phyloP scores from a whole-genome alignment of 176 grass and related monocot genomes.

The Carex scoparia region DNA sequence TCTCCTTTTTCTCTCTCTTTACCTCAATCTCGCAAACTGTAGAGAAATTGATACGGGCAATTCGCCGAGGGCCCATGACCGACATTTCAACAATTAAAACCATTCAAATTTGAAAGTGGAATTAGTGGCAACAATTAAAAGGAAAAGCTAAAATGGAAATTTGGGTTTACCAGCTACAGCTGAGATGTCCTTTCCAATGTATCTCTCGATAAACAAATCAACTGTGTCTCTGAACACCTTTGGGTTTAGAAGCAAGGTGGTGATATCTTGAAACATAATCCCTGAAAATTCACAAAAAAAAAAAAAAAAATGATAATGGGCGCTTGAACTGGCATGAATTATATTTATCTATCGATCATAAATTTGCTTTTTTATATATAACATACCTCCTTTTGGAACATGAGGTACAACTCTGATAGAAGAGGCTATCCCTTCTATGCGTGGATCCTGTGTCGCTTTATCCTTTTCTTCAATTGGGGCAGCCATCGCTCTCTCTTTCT shows the following conservation, averaged over 20 bases:
- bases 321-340: not conserved
- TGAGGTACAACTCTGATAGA: conserved; percentile 90
- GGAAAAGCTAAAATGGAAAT: not conserved
- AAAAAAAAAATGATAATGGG: not conserved
- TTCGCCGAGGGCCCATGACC: not conserved
- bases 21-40: not conserved
- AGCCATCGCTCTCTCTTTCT: conserved; percentile 6
- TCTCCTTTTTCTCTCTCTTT: not conserved
- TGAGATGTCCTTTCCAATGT: conserved; percentile 56
- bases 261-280: conserved; percentile 99
- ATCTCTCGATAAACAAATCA: conserved; percentile 88
- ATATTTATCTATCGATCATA: not conserved
- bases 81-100: not conserved
- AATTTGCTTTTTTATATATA: no score
- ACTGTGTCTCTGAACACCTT: conserved; percentile 78
- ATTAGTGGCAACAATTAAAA: conserved; percentile 5
- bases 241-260: conserved; percentile 71
- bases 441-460: conserved; percentile 20
- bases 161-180: conserved; percentile 66
- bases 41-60: not conserved
- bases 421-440: conserved; percentile 68
- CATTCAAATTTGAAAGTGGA: not conserved
- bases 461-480: not conserved
- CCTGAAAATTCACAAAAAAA: conserved; percentile 29
- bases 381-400: conserved; percentile 77